Conservation (phyloP, 2,329 filamentous ascomycete genomes). For the Grosmannia huntii region DNA sequence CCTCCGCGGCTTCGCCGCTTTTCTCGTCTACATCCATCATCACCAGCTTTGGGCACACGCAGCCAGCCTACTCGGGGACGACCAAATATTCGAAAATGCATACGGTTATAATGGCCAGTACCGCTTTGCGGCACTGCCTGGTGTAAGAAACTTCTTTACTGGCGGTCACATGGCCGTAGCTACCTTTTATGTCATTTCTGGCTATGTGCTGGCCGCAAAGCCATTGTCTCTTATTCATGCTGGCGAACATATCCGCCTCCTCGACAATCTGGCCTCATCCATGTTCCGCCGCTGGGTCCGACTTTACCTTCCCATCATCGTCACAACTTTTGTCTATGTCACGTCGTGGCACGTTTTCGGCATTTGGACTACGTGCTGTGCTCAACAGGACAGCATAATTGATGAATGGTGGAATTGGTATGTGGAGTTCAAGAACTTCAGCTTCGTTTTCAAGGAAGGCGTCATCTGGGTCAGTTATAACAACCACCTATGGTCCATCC, state of each 20-base stretch:
- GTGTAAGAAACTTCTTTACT: conserved; percentile 45
- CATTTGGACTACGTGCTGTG: conserved; percentile 27
- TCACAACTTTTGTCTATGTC: conserved; percentile 40
- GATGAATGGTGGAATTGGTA: conserved; percentile 39
- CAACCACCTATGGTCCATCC: conserved; percentile 50
- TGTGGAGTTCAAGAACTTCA: conserved; percentile 54
- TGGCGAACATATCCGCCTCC: conserved; percentile 27
- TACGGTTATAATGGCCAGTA: conserved; percentile 37
- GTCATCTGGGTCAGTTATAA: conserved; percentile 46
- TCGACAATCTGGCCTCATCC: conserved; percentile 31
- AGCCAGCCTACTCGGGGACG: conserved; percentile 14
- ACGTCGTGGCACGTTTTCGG: conserved; percentile 40
- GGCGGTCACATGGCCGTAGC: conserved; percentile 49
- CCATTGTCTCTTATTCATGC: conserved; percentile 32
- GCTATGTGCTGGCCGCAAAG: conserved; percentile 42
- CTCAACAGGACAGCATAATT: conserved; percentile 25
- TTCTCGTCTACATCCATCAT: conserved; percentile 53
- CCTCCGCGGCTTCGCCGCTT: conserved; percentile 51
- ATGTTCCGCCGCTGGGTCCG: conserved; percentile 37
- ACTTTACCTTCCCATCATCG: conserved; percentile 38
- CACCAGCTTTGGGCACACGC: conserved; percentile 45
- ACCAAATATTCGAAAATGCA: conserved; percentile 34
- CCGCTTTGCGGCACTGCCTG: conserved; percentile 40
- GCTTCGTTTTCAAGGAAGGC: conserved; percentile 48
- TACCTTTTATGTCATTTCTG: conserved; percentile 35